phyloP scores from a whole-genome alignment of 2,329 filamentous ascomycete genomes.

The Phaeophleospora eucalypticola region DNA sequence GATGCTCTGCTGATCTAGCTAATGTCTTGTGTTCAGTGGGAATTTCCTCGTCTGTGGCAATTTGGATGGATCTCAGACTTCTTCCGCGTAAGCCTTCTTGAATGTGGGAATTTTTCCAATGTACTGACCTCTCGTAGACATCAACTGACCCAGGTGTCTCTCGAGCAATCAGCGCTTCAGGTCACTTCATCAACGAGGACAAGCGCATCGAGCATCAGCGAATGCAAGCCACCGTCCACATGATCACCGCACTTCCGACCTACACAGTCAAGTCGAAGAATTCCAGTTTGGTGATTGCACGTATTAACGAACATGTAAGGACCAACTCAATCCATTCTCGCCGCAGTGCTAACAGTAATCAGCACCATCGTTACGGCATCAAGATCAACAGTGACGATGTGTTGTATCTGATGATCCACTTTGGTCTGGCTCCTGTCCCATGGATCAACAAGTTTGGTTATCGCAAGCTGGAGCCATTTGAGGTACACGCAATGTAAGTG shows the following conservation, averaged over 20 bases:
- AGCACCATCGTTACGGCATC: conserved; percentile 12
- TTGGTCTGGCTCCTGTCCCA: conserved; percentile 10
- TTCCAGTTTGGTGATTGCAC: conserved; percentile 6
- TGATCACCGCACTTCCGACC: conserved; percentile 7
- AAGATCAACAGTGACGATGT: conserved; percentile 13
- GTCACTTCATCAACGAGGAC: conserved; percentile 13
- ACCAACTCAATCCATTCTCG: too few species aligned
- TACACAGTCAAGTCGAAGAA: conserved; percentile 7
- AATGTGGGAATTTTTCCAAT: too few species aligned
- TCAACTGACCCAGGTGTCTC: conserved; percentile 7
- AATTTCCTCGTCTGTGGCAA: conserved; percentile 8
- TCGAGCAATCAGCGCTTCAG: conserved; percentile 5
- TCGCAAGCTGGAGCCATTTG: conserved; percentile 10
- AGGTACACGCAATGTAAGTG: conserved; percentile 6
- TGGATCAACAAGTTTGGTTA: conserved; percentile 14
- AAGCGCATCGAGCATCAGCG: conserved; percentile 10
- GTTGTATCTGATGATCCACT: conserved; percentile 11
- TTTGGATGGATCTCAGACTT: conserved; percentile 12
- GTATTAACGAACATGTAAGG: conserved; percentile 11
- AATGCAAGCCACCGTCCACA: conserved; percentile 10
- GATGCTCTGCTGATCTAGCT: too few species aligned
- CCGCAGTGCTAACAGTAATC: not conserved
- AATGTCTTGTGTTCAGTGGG: too few species aligned
- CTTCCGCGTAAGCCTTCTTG: too few species aligned
- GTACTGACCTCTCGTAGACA: too few species aligned